Conservation (phyloP, 2,329 filamentous ascomycete genomes). For the Huntiella moniliformis region DNA sequence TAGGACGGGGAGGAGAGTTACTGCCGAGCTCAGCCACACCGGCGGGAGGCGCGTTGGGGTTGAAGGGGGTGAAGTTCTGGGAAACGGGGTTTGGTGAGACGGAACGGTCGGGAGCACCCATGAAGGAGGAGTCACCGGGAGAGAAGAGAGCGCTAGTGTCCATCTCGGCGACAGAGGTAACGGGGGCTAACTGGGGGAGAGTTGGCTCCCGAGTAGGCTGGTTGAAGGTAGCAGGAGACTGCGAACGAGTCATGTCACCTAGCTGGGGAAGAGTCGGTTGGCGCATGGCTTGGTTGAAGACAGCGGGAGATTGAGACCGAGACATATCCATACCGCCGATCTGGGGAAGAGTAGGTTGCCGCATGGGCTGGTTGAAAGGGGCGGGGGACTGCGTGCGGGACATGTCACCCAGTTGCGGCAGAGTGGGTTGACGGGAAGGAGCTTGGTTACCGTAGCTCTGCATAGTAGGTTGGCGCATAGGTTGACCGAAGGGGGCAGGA, state of each 20-base stretch:
- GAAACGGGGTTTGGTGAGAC: conserved; percentile 14
- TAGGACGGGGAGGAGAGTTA: conserved; percentile 16
- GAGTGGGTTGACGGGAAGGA: conserved; percentile 1
- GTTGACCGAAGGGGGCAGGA: conserved; percentile 7
- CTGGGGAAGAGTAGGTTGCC: conserved; percentile 13
- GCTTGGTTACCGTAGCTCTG: not conserved
- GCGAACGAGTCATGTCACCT: not conserved
- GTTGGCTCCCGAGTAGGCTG: conserved; percentile 12
- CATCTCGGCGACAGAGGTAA: conserved; percentile 12
- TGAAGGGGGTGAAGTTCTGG: conserved; percentile 12
- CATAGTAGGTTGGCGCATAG: not conserved
- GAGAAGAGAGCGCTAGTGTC: conserved; percentile 5
- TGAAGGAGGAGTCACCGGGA: conserved; percentile 11
- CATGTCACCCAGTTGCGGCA: conserved; percentile 3
- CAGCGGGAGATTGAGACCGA: conserved; percentile 1
- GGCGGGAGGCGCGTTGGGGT: conserved; percentile 13
- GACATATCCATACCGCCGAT: conserved; percentile 1
- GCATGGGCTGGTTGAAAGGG: conserved; percentile 4
- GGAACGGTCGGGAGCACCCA: conserved; percentile 12
- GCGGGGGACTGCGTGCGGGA: conserved; percentile 2
- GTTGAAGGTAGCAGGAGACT: conserved; percentile 4
- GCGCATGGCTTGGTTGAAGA: conserved; percentile 3
- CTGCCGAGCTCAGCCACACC: conserved; percentile 17
- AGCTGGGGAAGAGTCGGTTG: conserved; percentile 14
- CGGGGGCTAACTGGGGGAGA: conserved; percentile 11